Evolutionary conservation across 192 early-diverging fungal species (phyloP), one percentile per base, ranked within the genome.

Genomic region (Phlyctochytrium planicorne): DNA sequence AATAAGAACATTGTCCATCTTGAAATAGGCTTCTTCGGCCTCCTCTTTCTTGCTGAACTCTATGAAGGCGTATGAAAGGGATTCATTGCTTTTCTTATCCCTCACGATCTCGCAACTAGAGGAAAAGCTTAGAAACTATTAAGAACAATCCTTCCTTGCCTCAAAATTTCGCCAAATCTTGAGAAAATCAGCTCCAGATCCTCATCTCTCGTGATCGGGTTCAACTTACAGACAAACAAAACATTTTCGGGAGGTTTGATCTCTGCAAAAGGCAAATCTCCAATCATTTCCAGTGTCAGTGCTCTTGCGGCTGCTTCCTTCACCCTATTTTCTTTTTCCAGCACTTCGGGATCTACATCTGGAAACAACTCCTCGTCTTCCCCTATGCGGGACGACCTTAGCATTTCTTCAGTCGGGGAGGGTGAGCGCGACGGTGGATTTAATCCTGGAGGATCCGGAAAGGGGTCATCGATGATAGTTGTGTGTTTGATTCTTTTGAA

Each of bases 221-320:
- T 96, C 50, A 97, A 82, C 65, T 94, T 92, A 60, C 95, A 97
- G 1, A 98, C 94, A 82, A 98, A 98, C 1, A 98, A 66, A 1
- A 98, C 88, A 74, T 96, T 96, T 65, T 98, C 97, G 3, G 95
- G 94, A 2, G 97, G 97, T 67, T 93, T 93, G 36, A 98, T 89
- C 62, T 98, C 96, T 24, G 96, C 96, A 78, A 91, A 95, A 4
- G 96, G 96, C 14, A 98, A 74, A 71, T 98, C 96, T 1, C 96
- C 96, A 3, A 98, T 87, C 93, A 98, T 96, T 75, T 98, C 96
- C 34, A 98, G 80, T 1, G 95, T 96, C n/a, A 98, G 74, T 3
- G 95, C 93, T 3, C 91, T 85, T 0, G 96, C 92, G 24, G 83
- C 80, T 1, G 94, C 93, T 75, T 97, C 80, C 32, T 74, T 79